phyloP scores from a whole-genome alignment of 306 rosid genomes.

The Vachellia pachyceras region DNA sequence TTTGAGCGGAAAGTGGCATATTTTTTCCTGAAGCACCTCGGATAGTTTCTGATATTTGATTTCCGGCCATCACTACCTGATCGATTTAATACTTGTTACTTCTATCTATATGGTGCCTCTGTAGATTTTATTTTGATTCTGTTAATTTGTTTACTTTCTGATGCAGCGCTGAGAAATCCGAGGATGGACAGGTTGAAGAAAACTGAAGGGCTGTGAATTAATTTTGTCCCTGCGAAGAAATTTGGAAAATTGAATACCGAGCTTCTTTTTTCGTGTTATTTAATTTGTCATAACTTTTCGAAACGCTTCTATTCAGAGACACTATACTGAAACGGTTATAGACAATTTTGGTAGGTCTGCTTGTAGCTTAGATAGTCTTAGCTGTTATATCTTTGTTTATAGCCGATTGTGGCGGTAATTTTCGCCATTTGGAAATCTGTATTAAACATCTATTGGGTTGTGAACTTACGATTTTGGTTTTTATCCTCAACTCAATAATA shows the following conservation, averaged over 20 bases:
- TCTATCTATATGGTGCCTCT: not conserved
- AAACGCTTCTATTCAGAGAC: too few species aligned
- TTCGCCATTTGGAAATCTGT: constrained; percentile 34
- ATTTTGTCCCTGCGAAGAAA: constrained; percentile 36
- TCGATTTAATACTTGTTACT: constrained; percentile 21
- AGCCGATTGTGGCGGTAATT: constrained; percentile 39
- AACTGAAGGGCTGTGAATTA: constrained; percentile 50
- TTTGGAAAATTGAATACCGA: constrained; percentile 35
- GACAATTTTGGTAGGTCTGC: constrained; percentile 53
- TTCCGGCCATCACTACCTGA: not conserved
- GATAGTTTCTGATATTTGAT: not conserved
- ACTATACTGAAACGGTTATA: constrained; percentile 34
- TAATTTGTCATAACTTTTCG: constrained; percentile 42
- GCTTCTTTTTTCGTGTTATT: constrained; percentile 33
- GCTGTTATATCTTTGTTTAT: constrained; percentile 44
- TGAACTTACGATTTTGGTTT: constrained; percentile 5
- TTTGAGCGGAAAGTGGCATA: not conserved
- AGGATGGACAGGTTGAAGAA: constrained; percentile 58
- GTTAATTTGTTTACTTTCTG: constrained; percentile 27
- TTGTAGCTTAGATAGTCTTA: constrained; percentile 40
- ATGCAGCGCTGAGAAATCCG: constrained; percentile 78
- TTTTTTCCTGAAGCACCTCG: constrained; percentile 21
- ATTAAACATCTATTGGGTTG: constrained; percentile 36
- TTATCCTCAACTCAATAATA: constrained; percentile 3
- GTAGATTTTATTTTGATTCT: not conserved